Percentiles rank a stretch among this genome's conserved stretches.
phyloP scores from a whole-genome alignment of 1,284 basidiomycete genomes.

The Microbotryomycetes sp. region DNA sequence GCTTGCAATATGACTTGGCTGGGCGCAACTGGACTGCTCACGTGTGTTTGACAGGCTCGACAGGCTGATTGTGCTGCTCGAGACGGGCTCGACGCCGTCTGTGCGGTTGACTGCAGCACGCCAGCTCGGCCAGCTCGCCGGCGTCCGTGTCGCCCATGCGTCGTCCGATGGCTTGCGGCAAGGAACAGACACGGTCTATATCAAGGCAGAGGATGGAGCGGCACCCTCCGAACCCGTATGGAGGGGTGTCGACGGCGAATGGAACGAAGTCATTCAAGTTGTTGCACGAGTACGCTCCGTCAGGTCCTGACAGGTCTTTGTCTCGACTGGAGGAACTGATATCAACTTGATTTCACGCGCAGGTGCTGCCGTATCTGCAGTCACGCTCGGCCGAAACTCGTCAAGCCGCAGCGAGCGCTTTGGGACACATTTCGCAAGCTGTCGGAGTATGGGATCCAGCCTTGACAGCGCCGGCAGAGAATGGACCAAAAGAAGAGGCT shows the following conservation, averaged over 20 bases:
- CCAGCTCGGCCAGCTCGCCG: slow-evolving; percentile 83
- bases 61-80: slow-evolving; percentile 80
- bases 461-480: slow-evolving; percentile 20
- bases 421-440: slow-evolving; percentile 75
- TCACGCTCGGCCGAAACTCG: slow-evolving; percentile 82
- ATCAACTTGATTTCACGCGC: background rate
- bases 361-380: slow-evolving; percentile 81
- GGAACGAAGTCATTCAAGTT: slow-evolving; percentile 71
- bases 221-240: slow-evolving; percentile 14
- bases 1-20: no score
- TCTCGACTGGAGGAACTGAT: slow-evolving; percentile 7
- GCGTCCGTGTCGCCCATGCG: slow-evolving; percentile 54
- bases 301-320: no score
- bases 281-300: slow-evolving; percentile 56
- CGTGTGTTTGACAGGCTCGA: slow-evolving; percentile 65
- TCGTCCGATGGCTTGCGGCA: slow-evolving; percentile 3
- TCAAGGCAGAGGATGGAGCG: slow-evolving; percentile 19
- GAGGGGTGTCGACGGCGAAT: slow-evolving; percentile 56
- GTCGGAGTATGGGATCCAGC: slow-evolving; percentile 74
- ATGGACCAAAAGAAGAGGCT: background rate
- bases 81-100: slow-evolving; percentile 77
- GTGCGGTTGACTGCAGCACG: slow-evolving; percentile 84
- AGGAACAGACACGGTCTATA: background rate
- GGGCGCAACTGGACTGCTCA: no score
- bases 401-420: slow-evolving; percentile 70